Base-by-base conservation (phyloP, 306 rosid species). In the Fragaria vesca region DNA sequence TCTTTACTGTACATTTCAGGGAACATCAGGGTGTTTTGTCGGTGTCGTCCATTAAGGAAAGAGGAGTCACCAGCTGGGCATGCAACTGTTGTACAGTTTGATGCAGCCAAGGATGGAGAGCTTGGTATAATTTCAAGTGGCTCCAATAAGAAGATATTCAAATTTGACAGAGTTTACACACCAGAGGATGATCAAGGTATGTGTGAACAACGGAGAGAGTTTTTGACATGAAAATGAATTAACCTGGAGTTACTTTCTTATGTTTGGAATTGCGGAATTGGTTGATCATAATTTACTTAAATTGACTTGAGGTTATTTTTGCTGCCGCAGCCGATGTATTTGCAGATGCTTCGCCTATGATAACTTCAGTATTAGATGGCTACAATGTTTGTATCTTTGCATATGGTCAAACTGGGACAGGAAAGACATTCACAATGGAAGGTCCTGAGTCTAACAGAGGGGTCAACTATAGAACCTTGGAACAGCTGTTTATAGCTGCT, bases 381-480 rank as follows among this genome's bases (percentile, higher is more conserved):
- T 90, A 82, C 73, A 87, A 86, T 69, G 94, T 84, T 28, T 90
- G 94, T 46, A 90, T 90, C 62, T 86, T 87, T 76, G 94, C 94
- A 24, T 90, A 86, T 69, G 94, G 94, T 13, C 94, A 90, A 84
- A 90, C 94, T 21, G 91, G 94, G 47, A 82, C 94, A 0, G 94
- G 94, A 40, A 90, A 90, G 79, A 90, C 94, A 68, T 90, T 82
- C 86, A 90, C 94, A 66, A 90, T 88, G 94, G 94, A 78, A 71
- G 71, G 70, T 62, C 32, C 82, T 62, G 51, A 62, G 42, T 45
- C 30, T 6, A 76, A 76, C 38, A 34, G 79, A 63, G 72, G 79
- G 46, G 79, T 76, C 60, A 76, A 76, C 57, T 76, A 66, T 67
- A 76, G 79, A 62, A 66, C 79, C 24, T 36, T 76, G 40, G 73